These are phyloP conservation scores for Arabis hirsuta DNA, from an alignment of 345 rosid genomes.

Conservation along the genomic window DNA sequence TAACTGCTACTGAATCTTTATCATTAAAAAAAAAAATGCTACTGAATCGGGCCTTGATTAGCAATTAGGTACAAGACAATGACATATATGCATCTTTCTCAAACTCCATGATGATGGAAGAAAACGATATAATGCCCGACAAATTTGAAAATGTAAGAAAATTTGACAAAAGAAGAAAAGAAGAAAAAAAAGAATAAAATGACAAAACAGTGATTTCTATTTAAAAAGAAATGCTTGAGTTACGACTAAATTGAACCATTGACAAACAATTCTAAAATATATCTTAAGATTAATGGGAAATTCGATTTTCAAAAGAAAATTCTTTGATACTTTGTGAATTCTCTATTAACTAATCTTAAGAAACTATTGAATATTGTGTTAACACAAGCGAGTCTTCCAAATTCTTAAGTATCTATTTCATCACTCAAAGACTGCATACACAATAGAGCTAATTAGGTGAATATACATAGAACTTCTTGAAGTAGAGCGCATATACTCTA, in stretches of 20 bases:
- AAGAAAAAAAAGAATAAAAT: neutral
- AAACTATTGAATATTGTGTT: too few species aligned
- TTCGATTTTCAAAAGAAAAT: too few species aligned
- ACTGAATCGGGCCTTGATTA: conserved; percentile 31
- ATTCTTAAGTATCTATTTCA: too few species aligned
- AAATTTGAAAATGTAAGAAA: neutral
- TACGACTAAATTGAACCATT: conserved; percentile 11
- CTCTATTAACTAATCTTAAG: too few species aligned
- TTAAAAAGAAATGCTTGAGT: neutral
- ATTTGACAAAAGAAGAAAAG: neutral
- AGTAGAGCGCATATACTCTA: too few species aligned
- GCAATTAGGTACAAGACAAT: conserved; percentile 23
- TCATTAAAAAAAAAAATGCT: neutral
- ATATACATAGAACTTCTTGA: too few species aligned
- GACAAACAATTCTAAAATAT: neutral
- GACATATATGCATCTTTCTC: conserved; percentile 26
- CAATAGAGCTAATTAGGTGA: too few species aligned
- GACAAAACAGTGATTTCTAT: conserved; percentile 12
- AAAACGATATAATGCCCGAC: conserved; percentile 21
- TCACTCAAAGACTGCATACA: too few species aligned
- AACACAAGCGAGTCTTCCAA: too few species aligned
- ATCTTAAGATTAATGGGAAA: too few species aligned
- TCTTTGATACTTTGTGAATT: too few species aligned
- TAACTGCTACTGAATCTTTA: conserved; percentile 27
- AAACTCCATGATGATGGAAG: conserved; percentile 3